These are phyloP conservation scores for Phaeosphaeria sp. DNA, from an alignment of 2,329 filamentous ascomycete genomes.

Conservation along the genomic window DNA sequence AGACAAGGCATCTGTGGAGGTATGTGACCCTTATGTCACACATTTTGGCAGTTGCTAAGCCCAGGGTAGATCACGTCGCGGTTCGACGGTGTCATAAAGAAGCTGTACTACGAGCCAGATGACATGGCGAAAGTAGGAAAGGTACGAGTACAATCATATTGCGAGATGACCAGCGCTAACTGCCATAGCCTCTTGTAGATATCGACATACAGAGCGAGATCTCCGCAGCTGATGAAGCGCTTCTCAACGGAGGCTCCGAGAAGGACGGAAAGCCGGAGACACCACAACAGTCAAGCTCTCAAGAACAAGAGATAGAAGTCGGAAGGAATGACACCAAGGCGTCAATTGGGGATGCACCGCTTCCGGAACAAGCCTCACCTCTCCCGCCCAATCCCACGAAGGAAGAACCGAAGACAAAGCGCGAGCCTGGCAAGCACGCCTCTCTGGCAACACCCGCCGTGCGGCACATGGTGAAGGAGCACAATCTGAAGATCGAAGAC, in stretches of 20 bases:
- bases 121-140: constrained; percentile 95
- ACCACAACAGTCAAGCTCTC: constrained; percentile 17
- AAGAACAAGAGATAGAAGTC: constrained; percentile 36
- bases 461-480: constrained; percentile 82
- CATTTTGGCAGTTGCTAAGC: not conserved
- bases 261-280: constrained; percentile 32
- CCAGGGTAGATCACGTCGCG: constrained; percentile 82
- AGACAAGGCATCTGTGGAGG: constrained; percentile 81
- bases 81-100: constrained; percentile 95
- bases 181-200: constrained; percentile 78
- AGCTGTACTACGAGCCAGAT: constrained; percentile 91
- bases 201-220: constrained; percentile 88
- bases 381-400: constrained; percentile 28
- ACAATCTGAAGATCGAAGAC: constrained; percentile 77
- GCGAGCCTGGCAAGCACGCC: constrained; percentile 68
- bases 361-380: constrained; percentile 20
- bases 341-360: constrained; percentile 19
- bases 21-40: constrained; percentile 29
- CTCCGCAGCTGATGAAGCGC: constrained; percentile 64
- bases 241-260: constrained; percentile 43
- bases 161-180: constrained; percentile 17
- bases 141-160: constrained; percentile 42
- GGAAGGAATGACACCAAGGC: constrained; percentile 45
- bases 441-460: constrained; percentile 90
- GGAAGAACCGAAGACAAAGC: constrained; percentile 24